These are phyloP conservation scores for Aspergillus nanangensis DNA, from an alignment of 495 filamentous ascomycete genomes.

Conservation along the genomic window DNA sequence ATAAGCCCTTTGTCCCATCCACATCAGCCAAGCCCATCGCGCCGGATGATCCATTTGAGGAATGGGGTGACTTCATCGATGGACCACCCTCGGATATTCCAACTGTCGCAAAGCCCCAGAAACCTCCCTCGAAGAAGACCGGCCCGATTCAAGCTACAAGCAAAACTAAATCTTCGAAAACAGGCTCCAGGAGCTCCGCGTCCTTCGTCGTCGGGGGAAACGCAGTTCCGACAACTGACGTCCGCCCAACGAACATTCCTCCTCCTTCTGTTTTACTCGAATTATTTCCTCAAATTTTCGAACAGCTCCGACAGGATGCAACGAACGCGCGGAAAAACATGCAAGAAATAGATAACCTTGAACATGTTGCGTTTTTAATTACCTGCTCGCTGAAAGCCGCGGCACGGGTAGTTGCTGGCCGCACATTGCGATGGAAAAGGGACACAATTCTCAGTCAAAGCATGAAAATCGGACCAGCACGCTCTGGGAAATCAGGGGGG, in stretches of 20 bases:
- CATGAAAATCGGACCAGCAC: slow-evolving; percentile 77
- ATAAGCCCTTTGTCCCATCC: background rate
- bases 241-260: slow-evolving; percentile 82
- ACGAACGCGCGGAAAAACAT: slow-evolving; percentile 19
- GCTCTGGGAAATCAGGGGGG: slow-evolving; percentile 58
- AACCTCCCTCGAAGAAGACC: slow-evolving; percentile 5
- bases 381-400: slow-evolving; percentile 57
- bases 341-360: slow-evolving; percentile 11
- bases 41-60: slow-evolving; percentile 51
- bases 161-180: background rate
- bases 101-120: too few relatives aligned
- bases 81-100: too few relatives aligned
- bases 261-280: slow-evolving; percentile 80
- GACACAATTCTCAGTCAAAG: slow-evolving; percentile 80
- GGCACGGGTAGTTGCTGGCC: slow-evolving; percentile 78
- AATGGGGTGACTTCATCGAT: slow-evolving; percentile 42
- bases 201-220: background rate
- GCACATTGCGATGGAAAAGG: slow-evolving; percentile 83
- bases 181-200: background rate
- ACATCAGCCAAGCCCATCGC: slow-evolving; percentile 43
- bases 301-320: slow-evolving; percentile 37
- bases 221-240: slow-evolving; percentile 16
- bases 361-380: slow-evolving; percentile 40
- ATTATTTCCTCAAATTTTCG: slow-evolving; percentile 63
- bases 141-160: slow-evolving; percentile 1